Evolutionary conservation across 345 rosid genomes (phyloP).

Genomic region (Cardiospermum halicacabum): DNA sequence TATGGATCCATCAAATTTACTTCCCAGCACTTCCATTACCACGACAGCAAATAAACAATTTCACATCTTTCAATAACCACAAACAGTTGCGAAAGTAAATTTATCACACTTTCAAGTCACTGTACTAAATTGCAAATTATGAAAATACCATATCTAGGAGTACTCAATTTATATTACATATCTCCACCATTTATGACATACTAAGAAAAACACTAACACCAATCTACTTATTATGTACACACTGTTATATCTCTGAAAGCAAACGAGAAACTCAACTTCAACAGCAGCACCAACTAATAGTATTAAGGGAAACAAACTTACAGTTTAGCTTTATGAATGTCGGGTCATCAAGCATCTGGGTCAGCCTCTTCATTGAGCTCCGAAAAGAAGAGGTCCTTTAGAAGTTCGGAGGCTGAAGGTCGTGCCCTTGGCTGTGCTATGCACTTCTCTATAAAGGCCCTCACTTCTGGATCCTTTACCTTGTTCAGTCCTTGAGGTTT

Average conservation of each 20-base stretch:
- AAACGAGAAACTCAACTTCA: background rate
- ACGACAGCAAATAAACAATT: background rate
- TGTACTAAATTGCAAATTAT: too few species aligned
- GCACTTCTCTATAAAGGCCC: conserved; percentile 60
- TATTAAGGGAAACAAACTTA: conserved; percentile 6
- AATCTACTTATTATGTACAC: conserved; percentile 14
- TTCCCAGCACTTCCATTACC: too few species aligned
- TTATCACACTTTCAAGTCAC: background rate
- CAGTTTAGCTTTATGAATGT: background rate
- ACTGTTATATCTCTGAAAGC: background rate
- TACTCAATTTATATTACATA: too few species aligned
- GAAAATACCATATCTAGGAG: background rate
- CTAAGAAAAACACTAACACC: conserved; percentile 1
- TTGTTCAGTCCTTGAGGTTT: conserved; percentile 47
- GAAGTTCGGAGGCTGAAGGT: conserved; percentile 64
- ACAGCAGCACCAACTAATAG: background rate
- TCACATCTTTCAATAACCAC: background rate
- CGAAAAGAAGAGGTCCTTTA: conserved; percentile 56
- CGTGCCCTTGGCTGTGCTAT: conserved; percentile 53
- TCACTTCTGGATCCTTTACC: conserved; percentile 47
- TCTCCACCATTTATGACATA: too few species aligned
- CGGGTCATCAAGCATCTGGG: conserved; percentile 14
- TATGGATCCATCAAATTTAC: too few species aligned
- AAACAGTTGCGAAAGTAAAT: background rate
- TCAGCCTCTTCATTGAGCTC: conserved; percentile 35